phyloP scores from a whole-genome alignment of 495 filamentous ascomycete species.

The Aspergillus nidulans region DNA sequence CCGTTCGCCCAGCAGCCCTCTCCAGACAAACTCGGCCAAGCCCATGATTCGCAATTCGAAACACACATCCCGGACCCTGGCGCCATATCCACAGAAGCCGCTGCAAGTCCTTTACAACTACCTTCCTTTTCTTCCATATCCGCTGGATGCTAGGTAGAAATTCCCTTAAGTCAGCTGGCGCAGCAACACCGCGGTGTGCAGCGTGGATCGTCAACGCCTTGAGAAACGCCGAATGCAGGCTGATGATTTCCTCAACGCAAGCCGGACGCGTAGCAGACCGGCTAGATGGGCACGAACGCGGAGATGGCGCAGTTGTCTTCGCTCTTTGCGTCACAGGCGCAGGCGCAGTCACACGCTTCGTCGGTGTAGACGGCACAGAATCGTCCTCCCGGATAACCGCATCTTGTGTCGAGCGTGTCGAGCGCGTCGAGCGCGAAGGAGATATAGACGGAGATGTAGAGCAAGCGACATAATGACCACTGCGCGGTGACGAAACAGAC shows the following conservation, averaged over 20 bases:
- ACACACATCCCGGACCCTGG: constrained; percentile 23
- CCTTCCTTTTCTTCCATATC: constrained; percentile 48
- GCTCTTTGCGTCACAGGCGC: background rate
- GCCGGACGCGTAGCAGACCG: constrained; percentile 23
- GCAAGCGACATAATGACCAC: constrained; percentile 29
- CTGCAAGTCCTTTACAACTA: constrained; percentile 40
- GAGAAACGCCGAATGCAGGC: constrained; percentile 36
- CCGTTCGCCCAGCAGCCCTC: constrained; percentile 11
- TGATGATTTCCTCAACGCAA: constrained; percentile 32
- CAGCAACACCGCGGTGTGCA: constrained; percentile 35
- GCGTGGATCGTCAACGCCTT: constrained; percentile 38
- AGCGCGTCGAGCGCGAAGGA: constrained; percentile 15
- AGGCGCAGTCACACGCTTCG: constrained; percentile 20
- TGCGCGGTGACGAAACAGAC: constrained; percentile 35
- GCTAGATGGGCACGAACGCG: background rate
- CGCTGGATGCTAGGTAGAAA: constrained; percentile 37
- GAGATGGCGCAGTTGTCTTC: background rate
- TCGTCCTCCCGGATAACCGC: background rate
- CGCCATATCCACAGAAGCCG: constrained; percentile 41
- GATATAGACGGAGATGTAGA: background rate
- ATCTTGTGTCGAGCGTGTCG: too few relatives aligned
- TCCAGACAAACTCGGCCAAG: constrained; percentile 39
- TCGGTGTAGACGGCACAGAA: constrained; percentile 22
- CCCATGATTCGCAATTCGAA: constrained; percentile 42
- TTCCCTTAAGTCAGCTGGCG: constrained; percentile 39